These are phyloP conservation scores for Hordeum marinum DNA, from an alignment of 176 grass and related monocot species.

Conservation along the genomic window DNA sequence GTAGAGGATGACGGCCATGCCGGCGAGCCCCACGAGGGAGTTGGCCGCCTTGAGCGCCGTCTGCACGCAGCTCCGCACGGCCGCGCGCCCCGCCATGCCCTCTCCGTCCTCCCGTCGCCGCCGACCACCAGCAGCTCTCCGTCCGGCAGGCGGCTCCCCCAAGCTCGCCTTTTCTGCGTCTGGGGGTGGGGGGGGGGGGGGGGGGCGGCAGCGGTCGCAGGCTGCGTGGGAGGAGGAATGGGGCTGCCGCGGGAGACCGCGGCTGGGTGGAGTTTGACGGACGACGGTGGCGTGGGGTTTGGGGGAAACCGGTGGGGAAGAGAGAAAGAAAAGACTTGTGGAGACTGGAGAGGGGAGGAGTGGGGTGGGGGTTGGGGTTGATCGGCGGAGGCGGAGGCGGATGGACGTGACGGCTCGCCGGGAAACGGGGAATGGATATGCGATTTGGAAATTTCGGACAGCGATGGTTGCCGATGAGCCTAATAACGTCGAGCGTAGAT, in stretches of 20 bases:
- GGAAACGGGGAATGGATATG: background rate
- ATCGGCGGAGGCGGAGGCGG: background rate
- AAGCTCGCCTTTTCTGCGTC: background rate
- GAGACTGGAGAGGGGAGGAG: background rate
- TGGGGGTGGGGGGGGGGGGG: too few relatives aligned
- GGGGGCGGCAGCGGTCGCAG: background rate
- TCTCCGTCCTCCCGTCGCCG: background rate
- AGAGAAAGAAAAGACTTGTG: background rate
- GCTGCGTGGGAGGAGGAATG: background rate
- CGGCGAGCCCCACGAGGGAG: slow-evolving; percentile 76
- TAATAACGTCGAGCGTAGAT: background rate
- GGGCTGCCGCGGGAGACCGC: background rate
- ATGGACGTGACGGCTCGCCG: background rate
- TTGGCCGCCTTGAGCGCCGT: slow-evolving; percentile 85
- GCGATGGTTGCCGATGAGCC: background rate
- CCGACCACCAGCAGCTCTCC: background rate
- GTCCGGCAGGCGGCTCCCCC: background rate
- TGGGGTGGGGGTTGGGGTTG: background rate
- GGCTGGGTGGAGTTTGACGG: background rate
- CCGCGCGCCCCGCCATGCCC: slow-evolving; percentile 42
- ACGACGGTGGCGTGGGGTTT: slow-evolving; percentile 20
- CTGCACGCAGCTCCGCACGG: slow-evolving; percentile 63
- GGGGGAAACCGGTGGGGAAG: background rate
- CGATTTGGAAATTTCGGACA: background rate
- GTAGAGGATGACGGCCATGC: slow-evolving; percentile 95